Percentiles rank a stretch among this genome's conserved stretches.
These are phyloP conservation scores for Panaeolus papilionaceus DNA, from an alignment of 768 basidiomycete species.

Conservation along the genomic window DNA sequence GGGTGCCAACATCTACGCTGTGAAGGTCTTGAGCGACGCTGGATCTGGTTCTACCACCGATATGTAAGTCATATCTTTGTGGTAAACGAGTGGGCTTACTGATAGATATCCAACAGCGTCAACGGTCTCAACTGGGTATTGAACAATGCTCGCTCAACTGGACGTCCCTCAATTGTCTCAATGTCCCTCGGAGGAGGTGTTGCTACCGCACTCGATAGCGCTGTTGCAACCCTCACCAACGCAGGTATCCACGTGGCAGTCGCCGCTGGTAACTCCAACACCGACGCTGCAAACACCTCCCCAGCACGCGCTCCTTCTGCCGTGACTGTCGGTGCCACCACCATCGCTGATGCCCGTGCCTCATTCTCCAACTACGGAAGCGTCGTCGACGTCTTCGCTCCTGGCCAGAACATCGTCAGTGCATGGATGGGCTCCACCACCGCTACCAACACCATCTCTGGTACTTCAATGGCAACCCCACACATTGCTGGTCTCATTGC, in stretches of 20 bases:
- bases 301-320: slow-evolving; percentile 40
- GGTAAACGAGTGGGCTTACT: neutral
- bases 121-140: slow-evolving; percentile 41
- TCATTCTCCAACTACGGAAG: slow-evolving; percentile 17
- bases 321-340: slow-evolving; percentile 14
- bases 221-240: slow-evolving; percentile 20
- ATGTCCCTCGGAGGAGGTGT: slow-evolving; percentile 44
- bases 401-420: slow-evolving; percentile 13
- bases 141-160: slow-evolving; percentile 24
- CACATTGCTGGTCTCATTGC: slow-evolving; percentile 46
- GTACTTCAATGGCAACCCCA: slow-evolving; percentile 38
- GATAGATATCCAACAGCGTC: slow-evolving; percentile 27
- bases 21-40: slow-evolving; percentile 46
- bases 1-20: slow-evolving; percentile 41
- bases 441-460: slow-evolving; percentile 32
- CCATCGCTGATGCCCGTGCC: slow-evolving; percentile 16
- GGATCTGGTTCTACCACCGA: slow-evolving; percentile 34
- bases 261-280: slow-evolving; percentile 43
- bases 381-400: slow-evolving; percentile 18
- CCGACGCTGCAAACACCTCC: slow-evolving; percentile 37
- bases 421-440: slow-evolving; percentile 28
- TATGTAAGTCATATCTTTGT: slow-evolving; percentile 27
- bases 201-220: slow-evolving; percentile 36
- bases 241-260: slow-evolving; percentile 31
- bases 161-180: slow-evolving; percentile 39